These are phyloP conservation scores for Leccinum cinnamomeum DNA, from an alignment of 1,284 basidiomycete genomes.

Conservation along the genomic window DNA sequence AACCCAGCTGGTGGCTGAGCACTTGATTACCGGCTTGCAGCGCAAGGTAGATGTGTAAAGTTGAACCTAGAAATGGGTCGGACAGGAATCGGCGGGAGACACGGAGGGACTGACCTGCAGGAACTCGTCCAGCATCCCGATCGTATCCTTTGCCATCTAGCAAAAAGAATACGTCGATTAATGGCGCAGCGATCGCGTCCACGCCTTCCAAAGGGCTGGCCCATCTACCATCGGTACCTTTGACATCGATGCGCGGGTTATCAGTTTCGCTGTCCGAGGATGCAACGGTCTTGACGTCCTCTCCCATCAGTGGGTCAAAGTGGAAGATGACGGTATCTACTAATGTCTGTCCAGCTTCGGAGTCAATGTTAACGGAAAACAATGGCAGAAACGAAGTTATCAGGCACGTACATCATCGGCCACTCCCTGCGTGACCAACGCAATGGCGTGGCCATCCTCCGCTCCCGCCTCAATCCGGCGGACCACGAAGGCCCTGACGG, in stretches of 20 bases:
- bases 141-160: constrained; percentile 43
- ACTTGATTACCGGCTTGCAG: constrained; percentile 51
- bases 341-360: constrained; percentile 22
- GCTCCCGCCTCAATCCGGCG: constrained; percentile 10
- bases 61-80: constrained; percentile 44
- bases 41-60: constrained; percentile 61
- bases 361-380: too few species aligned
- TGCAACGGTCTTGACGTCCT: constrained; percentile 14
- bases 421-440: constrained; percentile 29
- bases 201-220: constrained; percentile 48
- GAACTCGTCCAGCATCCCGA: constrained; percentile 68
- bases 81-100: neutral
- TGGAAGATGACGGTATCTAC: too few species aligned
- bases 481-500: constrained; percentile 48
- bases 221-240: constrained; percentile 12
- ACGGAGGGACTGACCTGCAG: constrained; percentile 46
- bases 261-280: constrained; percentile 9
- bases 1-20: constrained; percentile 54
- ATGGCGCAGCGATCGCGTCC: constrained; percentile 57
- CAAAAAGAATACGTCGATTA: constrained; percentile 59
- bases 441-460: constrained; percentile 43
- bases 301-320: too few species aligned
- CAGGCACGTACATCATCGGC: too few species aligned
- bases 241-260: constrained; percentile 6
- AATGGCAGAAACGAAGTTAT: too few species aligned